These are phyloP conservation scores for Trichosporon faecale DNA, from an alignment of 1,284 basidiomycete species.

Conservation along the genomic window DNA sequence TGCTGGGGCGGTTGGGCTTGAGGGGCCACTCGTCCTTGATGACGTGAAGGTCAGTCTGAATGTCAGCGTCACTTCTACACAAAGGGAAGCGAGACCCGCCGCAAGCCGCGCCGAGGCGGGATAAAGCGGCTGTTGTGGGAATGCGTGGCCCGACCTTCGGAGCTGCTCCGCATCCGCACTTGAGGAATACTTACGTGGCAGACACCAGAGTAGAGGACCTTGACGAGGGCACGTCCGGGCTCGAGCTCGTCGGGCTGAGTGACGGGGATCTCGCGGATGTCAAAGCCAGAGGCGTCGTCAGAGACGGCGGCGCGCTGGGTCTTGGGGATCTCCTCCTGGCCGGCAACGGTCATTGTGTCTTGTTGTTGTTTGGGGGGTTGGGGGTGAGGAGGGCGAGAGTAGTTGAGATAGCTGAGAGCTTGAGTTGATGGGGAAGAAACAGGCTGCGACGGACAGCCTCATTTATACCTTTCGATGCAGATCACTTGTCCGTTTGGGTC, in stretches of 20 bases:
- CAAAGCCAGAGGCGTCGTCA: conserved; percentile 24
- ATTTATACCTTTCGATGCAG: conserved; percentile 10
- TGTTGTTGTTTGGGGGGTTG: conserved; percentile 14
- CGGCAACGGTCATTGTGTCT: conserved; percentile 17
- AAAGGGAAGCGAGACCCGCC: background rate
- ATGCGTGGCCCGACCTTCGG: too few species aligned
- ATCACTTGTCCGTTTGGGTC: background rate
- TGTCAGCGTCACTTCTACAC: conserved; percentile 41
- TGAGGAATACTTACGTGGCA: conserved; percentile 30
- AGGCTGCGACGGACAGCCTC: background rate
- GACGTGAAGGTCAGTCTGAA: conserved; percentile 77
- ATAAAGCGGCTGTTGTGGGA: too few species aligned
- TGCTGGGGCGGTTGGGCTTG: conserved; percentile 64
- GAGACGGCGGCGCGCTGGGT: conserved; percentile 31
- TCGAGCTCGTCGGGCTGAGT: conserved; percentile 28
- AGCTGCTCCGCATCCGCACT: too few species aligned
- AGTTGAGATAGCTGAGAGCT: conserved; percentile 5
- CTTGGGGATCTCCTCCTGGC: conserved; percentile 29
- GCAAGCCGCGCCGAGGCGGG: background rate
- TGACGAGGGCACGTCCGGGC: conserved; percentile 33
- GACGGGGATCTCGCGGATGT: conserved; percentile 28
- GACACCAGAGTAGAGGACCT: conserved; percentile 59
- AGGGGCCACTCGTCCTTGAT: conserved; percentile 68
- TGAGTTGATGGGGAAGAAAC: conserved; percentile 13
- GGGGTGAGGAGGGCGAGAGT: conserved; percentile 10